Evolutionary conservation across 371 early-diverging fungal species (phyloP), one percentile per base, ranked within the genome.

Genomic region (Rhizomucor pusillus): DNA sequence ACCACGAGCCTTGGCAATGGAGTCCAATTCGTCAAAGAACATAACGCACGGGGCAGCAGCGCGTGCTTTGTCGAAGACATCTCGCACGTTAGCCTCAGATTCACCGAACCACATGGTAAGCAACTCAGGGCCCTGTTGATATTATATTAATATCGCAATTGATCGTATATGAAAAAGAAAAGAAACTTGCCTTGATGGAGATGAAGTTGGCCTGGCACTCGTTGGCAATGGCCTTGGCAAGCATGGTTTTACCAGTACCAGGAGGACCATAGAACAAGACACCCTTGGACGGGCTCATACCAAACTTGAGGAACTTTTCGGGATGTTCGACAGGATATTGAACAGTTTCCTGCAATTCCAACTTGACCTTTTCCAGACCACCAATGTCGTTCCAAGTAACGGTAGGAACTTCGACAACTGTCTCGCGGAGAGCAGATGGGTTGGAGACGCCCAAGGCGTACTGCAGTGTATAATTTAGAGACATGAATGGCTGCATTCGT

Each of bases 1-100:
- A 49, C 97, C 96, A 75, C 99, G 94, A 16, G 98, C 90, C 85
- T 95, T 98, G 62, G 99, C 99, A 67, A 99, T 91, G 19, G 98
- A 97, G 82, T 99, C 99, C 73, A 99, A 82, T 82, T 99, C 99
- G 72, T 99, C 99, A 87, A 99, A 99, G 94, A 99, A 99, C 90
- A 99, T 91, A 34, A 99, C 99, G 79, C 99, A 99, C 13, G 99
- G 99, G 3, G 99, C 94, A 37, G 99, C 99, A 14, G 99, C 95
- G 66, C 99, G 89, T 9, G 99, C 99, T 83, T 99, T 97, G 80
- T 99, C 99, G 81, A 99, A 99, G 22, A 99, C 95, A 70, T 99
- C 98, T 55, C 99, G 91, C 29, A 99, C 99, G 67, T 99, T 99
- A 57, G 98, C 96, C 76, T 99, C 99, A 34, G 98, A 97, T 74